A percentile compares a stretch with the other conserved stretches of the same genome.
These are phyloP conservation scores for Claviceps quebecensis DNA, from an alignment of 2,329 filamentous ascomycete species.

Conservation along the genomic window DNA sequence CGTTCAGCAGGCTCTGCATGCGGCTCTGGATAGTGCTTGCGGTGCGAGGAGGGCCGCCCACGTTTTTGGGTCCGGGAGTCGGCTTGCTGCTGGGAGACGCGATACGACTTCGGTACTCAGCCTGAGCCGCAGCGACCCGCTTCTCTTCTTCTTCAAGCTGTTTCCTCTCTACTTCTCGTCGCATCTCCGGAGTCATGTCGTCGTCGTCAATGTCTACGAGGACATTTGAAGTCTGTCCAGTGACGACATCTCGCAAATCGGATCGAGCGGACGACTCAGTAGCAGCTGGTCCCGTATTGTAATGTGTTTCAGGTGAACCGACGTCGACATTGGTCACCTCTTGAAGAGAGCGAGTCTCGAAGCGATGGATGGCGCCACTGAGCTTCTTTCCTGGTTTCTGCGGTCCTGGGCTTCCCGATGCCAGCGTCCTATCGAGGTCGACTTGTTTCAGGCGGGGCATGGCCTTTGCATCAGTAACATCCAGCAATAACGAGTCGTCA, in stretches of 20 bases:
- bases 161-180: constrained; percentile 74
- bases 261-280: background rate
- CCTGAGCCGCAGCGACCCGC: constrained; percentile 75
- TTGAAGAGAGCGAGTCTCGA: constrained; percentile 46
- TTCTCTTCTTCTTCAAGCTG: constrained; percentile 77
- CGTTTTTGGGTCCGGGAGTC: constrained; percentile 36
- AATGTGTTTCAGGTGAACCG: constrained; percentile 16
- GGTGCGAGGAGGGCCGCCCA: constrained; percentile 49
- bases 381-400: constrained; percentile 85
- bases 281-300: background rate
- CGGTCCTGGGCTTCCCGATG: constrained; percentile 57
- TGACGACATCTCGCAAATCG: constrained; percentile 1
- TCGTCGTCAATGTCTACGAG: constrained; percentile 47
- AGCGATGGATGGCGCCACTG: constrained; percentile 84
- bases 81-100: constrained; percentile 25
- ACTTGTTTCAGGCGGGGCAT: constrained; percentile 33
- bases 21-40: constrained; percentile 74
- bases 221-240: constrained; percentile 46
- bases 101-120: constrained; percentile 69
- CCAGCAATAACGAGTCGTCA: constrained; percentile 58
- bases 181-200: constrained; percentile 71
- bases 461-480: constrained; percentile 51
- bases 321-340: constrained; percentile 13
- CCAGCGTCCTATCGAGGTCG: constrained; percentile 48
- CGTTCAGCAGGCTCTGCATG: constrained; percentile 71